Evolutionary conservation across 1,284 basidiomycete genomes (phyloP).

Genomic region (Melampsora larici-populina): DNA sequence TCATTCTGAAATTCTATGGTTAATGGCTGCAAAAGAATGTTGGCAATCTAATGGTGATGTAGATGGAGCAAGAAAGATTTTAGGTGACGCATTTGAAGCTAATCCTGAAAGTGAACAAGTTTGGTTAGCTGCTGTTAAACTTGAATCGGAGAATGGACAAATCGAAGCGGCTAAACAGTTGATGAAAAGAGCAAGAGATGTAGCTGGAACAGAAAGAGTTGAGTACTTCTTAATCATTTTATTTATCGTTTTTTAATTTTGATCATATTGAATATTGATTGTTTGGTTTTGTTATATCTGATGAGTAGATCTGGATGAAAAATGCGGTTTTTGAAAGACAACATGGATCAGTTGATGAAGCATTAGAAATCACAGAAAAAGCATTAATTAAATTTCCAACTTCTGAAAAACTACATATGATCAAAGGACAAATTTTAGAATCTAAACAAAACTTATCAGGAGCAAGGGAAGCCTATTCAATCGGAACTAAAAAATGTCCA

Average conservation of each 20-base stretch:
- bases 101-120: slow-evolving; percentile 96
- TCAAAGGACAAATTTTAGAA: slow-evolving; percentile 81
- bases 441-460: slow-evolving; percentile 62
- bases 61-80: slow-evolving; percentile 75
- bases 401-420: slow-evolving; percentile 90
- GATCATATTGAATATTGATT: not conserved
- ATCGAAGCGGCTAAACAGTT: slow-evolving; percentile 78
- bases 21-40: slow-evolving; percentile 94
- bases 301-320: slow-evolving; percentile 90
- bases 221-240: not conserved
- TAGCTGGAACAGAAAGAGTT: slow-evolving; percentile 85
- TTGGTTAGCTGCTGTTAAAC: slow-evolving; percentile 93
- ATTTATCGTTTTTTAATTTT: not conserved
- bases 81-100: slow-evolving; percentile 84
- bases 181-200: slow-evolving; percentile 77
- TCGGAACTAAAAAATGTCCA: slow-evolving; percentile 77
- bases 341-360: slow-evolving; percentile 70
- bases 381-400: slow-evolving; percentile 77
- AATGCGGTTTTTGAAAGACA: slow-evolving; percentile 90
- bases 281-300: not conserved
- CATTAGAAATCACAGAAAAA: slow-evolving; percentile 69
- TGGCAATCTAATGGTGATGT: slow-evolving; percentile 80
- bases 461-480: slow-evolving; percentile 73
- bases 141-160: slow-evolving; percentile 91
- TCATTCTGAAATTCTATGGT: slow-evolving; percentile 90